Evolutionary conservation across 2,329 filamentous ascomycete species (phyloP), one percentile per base, ranked within the genome.

Genomic region (Hymenoscyphus fraxineus): DNA sequence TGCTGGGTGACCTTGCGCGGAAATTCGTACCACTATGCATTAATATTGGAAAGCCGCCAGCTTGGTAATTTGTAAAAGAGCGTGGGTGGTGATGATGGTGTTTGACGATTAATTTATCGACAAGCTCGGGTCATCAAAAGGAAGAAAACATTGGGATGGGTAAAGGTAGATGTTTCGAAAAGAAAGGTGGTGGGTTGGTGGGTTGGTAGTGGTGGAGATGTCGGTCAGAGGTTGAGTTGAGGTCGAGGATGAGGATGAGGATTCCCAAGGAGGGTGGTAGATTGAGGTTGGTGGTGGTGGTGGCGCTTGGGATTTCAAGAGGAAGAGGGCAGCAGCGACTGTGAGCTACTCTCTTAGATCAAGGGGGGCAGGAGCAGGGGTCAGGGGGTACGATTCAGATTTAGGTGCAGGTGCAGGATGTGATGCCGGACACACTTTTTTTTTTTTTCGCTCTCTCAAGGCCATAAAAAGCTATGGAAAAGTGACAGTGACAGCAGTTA

Each of bases 1-100:
- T 59, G 65, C 59, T 65, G 65, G 61, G 62, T 64, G 47, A 65
- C 41, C 39, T 39, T 63, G 59, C 38, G 59, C 63, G 62, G 63
- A 67, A 64, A 64, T 65, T 66, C 61, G 67, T 65, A 61, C 62
- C 60, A 65, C 62, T 40, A 62, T 65, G 64, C 65, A 68, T 68
- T 62, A 69, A 68, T 31, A 41, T 61, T 57, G 62, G 60, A 47
- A 44, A 60, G 44, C 31, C 44, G 35, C 19, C 12, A 22, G 35
- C 58, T n/a, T n/a, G 27, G 39, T 31, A 31, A 38, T 40, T 58
- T 38, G 61, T 59, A 62, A 62, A 27, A 31, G 61, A 62, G 41
- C 55, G 61, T 58, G 55, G 35, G 56, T 44, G 54, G 59, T 47
- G 41, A 5, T 35, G 27, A n/a, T 60, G 47, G 19, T 54, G 47